These are phyloP conservation scores for Solanum etuberosum DNA, from an alignment of 257 asterid species.

Conservation along the genomic window DNA sequence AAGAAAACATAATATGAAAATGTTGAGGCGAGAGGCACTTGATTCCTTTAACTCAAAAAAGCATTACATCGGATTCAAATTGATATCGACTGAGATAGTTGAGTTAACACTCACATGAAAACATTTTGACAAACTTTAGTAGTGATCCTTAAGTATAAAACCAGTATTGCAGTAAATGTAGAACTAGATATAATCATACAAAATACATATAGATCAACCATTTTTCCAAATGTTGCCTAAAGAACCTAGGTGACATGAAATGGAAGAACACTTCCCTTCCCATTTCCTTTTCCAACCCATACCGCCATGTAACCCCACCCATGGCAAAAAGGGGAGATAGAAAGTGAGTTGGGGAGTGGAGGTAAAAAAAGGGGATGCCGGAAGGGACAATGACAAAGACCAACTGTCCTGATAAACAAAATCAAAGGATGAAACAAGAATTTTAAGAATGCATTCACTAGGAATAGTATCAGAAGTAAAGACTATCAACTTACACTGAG, in stretches of 20 bases:
- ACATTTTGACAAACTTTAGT: background rate
- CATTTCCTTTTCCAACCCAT: background rate
- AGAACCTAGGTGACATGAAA: background rate
- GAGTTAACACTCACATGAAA: background rate
- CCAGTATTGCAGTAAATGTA: background rate
- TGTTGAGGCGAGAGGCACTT: background rate
- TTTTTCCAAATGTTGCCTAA: background rate
- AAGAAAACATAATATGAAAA: background rate
- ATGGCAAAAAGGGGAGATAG: background rate
- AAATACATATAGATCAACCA: background rate
- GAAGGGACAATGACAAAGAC: background rate
- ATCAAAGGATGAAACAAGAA: background rate
- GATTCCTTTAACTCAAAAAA: background rate
- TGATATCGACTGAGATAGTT: background rate
- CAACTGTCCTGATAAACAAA: background rate
- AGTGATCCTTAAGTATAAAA: background rate
- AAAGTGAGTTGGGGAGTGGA: background rate
- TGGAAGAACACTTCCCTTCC: background rate
- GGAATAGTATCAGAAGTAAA: background rate
- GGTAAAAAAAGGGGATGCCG: background rate
- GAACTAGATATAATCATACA: background rate
- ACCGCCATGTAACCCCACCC: background rate
- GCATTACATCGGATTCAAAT: background rate
- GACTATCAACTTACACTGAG: conserved; percentile 39
- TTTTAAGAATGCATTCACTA: background rate